A percentile compares a stretch with the other conserved stretches of the same genome.
Evolutionary conservation across 1,284 basidiomycete species (phyloP).

Genomic region (Leucoagaricus sp.): DNA sequence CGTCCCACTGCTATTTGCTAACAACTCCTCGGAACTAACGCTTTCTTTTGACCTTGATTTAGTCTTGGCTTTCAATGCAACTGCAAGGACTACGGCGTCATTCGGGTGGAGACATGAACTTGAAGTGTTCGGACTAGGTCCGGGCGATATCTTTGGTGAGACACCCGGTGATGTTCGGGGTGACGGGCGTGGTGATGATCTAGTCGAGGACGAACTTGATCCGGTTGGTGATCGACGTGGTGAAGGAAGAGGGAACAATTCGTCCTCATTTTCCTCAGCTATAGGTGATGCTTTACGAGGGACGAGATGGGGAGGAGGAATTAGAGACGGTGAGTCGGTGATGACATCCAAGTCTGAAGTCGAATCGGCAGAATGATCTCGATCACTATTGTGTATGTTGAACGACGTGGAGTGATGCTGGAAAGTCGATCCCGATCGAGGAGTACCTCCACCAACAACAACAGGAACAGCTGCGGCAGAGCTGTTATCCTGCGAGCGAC

Average conservation of each 20-base stretch:
- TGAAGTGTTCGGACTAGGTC: conserved; percentile 37
- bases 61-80: background rate
- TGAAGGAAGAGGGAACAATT: conserved; percentile 58
- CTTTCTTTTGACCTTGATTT: conserved; percentile 6
- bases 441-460: conserved; percentile 7
- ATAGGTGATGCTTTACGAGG: conserved; percentile 35
- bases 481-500: conserved; percentile 35
- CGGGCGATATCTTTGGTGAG: conserved; percentile 23
- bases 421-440: background rate
- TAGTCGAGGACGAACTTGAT: conserved; percentile 33
- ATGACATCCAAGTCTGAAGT: too few relatives aligned
- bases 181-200: conserved; percentile 16
- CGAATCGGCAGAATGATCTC: conserved; percentile 2
- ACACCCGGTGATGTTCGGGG: conserved; percentile 1
- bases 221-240: conserved; percentile 45
- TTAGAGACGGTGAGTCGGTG: conserved; percentile 14
- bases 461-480: conserved; percentile 16
- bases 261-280: conserved; percentile 46
- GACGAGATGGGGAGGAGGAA: conserved; percentile 9
- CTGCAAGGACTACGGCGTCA: background rate
- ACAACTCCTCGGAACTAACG: background rate
- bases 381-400: conserved; percentile 3
- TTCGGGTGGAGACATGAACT: conserved; percentile 29
- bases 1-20: background rate
- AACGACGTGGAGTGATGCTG: background rate